phyloP scores from a whole-genome alignment of 2,329 filamentous ascomycete species.

The Hyphodiscus sp. region DNA sequence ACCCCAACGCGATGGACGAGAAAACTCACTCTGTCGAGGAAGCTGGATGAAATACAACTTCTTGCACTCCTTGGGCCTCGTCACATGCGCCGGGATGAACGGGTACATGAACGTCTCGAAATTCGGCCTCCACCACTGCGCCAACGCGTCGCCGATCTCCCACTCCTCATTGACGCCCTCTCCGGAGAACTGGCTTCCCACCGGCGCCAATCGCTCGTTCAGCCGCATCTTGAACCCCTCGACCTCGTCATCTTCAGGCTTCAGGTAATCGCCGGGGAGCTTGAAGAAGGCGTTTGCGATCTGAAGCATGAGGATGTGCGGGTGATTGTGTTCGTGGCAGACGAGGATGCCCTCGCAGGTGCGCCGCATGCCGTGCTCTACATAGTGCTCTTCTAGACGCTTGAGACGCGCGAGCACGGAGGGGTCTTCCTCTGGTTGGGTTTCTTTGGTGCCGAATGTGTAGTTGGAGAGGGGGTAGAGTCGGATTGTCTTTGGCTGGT shows the following conservation, averaged over 20 bases:
- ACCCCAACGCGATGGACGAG: background rate
- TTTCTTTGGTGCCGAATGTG: constrained; percentile 97
- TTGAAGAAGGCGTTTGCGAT: constrained; percentile 99
- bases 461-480: constrained; percentile 97
- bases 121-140: constrained; percentile 98
- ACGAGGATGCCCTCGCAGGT: constrained; percentile 96
- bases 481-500: constrained; percentile 83
- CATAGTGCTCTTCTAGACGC: constrained; percentile 93
- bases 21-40: constrained; percentile 72
- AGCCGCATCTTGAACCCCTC: constrained; percentile 90
- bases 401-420: constrained; percentile 89
- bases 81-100: constrained; percentile 93
- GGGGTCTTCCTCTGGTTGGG: constrained; percentile 94
- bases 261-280: constrained; percentile 90
- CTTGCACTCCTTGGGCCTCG: constrained; percentile 96
- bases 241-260: constrained; percentile 82
- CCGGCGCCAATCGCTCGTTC: constrained; percentile 88
- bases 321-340: constrained; percentile 98
- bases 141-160: constrained; percentile 89
- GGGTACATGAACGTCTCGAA: constrained; percentile 99
- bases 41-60: constrained; percentile 97
- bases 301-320: constrained; percentile 97
- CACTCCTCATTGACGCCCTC: constrained; percentile 89
- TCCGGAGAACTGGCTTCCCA: constrained; percentile 73
- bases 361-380: constrained; percentile 86